phyloP scores from a whole-genome alignment of 176 grass and related monocot species.

The Triticum monococcum region DNA sequence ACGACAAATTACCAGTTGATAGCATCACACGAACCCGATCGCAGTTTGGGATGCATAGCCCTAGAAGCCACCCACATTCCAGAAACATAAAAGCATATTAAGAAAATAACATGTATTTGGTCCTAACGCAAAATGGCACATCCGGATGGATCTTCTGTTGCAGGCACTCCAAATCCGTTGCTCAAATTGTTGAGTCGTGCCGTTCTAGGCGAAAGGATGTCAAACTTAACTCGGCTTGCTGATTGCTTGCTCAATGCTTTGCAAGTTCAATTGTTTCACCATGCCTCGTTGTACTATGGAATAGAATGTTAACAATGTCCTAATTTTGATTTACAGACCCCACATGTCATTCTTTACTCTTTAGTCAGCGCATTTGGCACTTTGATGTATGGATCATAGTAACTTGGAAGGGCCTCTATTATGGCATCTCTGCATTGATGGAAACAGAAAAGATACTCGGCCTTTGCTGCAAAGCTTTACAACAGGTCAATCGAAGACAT shows the following conservation, averaged over 20 bases:
- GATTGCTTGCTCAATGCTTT: neutral
- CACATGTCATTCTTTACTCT: no score
- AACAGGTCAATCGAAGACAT: neutral
- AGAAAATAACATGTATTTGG: neutral
- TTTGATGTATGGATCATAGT: slow-evolving; percentile 39
- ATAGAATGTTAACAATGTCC: neutral
- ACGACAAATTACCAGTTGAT: neutral
- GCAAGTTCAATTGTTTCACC: neutral
- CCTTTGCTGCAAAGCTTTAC: neutral
- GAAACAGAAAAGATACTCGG: neutral
- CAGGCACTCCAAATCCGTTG: neutral
- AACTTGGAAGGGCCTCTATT: slow-evolving; percentile 64
- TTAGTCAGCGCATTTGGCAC: slow-evolving; percentile 10
- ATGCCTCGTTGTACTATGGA: neutral
- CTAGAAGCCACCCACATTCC: neutral
- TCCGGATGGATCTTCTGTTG: neutral
- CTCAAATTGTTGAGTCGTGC: neutral
- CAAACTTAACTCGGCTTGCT: neutral
- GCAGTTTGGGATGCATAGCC: neutral
- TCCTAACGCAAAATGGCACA: neutral
- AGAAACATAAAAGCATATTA: neutral
- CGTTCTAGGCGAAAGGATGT: neutral
- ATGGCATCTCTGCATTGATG: slow-evolving; percentile 59
- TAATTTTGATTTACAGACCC: neutral
- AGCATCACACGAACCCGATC: neutral